A percentile compares a stretch with the other conserved stretches of the same genome.
These are phyloP conservation scores for Nicotiana paniculata DNA, from an alignment of 257 asterid species.

Conservation along the genomic window DNA sequence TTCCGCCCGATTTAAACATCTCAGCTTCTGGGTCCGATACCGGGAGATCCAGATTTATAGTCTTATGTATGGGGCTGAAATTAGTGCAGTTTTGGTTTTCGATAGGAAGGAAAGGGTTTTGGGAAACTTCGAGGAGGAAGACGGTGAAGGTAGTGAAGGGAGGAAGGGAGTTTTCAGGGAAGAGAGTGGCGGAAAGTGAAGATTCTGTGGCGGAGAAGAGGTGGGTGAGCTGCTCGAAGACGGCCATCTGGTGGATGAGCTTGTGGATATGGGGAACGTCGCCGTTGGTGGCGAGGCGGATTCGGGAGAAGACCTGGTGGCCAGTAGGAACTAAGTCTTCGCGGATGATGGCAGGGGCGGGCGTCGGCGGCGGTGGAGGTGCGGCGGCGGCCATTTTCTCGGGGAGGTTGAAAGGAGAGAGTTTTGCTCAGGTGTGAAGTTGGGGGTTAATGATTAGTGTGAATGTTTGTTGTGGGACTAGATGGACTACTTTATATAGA, in stretches of 20 bases:
- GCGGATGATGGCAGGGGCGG: constrained; percentile 13
- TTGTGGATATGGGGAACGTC: constrained; percentile 41
- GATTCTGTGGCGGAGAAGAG: constrained; percentile 35
- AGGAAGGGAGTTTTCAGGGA: constrained; percentile 16
- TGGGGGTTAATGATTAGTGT: background rate
- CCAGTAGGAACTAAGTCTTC: constrained; percentile 8
- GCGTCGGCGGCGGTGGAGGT: constrained; percentile 32
- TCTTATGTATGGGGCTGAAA: constrained; percentile 26
- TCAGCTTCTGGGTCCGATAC: constrained; percentile 56
- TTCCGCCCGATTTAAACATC: constrained; percentile 30
- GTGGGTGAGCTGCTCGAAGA: constrained; percentile 34
- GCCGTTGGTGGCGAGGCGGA: constrained; percentile 27
- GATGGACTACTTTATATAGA: background rate
- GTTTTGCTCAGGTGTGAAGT: background rate
- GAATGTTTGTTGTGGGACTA: background rate
- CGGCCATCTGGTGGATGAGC: constrained; percentile 49
- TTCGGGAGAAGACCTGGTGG: constrained; percentile 27
- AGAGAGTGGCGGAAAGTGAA: constrained; percentile 39
- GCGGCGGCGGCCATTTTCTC: constrained; percentile 37
- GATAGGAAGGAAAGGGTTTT: constrained; percentile 19
- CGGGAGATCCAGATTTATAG: constrained; percentile 50
- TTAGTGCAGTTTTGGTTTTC: background rate
- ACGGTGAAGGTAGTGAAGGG: constrained; percentile 43
- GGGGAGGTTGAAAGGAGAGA: background rate
- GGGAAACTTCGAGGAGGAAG: constrained; percentile 42